phyloP scores from a whole-genome alignment of 2,329 filamentous ascomycete species.

The Epichloe bromicola region DNA sequence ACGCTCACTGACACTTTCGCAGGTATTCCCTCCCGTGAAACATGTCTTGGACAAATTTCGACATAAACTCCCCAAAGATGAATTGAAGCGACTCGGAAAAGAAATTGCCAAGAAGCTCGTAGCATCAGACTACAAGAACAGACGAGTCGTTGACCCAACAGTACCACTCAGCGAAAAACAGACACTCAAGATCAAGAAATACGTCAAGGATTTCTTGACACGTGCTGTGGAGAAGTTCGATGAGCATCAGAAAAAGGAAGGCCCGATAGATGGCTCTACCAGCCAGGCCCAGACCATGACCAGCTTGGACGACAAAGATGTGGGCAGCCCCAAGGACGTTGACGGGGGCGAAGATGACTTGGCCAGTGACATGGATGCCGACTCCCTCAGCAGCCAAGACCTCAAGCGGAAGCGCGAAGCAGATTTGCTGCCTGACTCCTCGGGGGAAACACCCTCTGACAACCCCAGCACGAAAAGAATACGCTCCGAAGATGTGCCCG shows the following conservation, averaged over 20 bases:
- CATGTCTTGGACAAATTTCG: conserved; percentile 78
- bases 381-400: conserved; percentile 34
- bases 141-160: conserved; percentile 71
- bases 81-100: conserved; percentile 49
- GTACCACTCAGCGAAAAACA: conserved; percentile 59
- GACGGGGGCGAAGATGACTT: conserved; percentile 12
- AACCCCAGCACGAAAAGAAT: conserved; percentile 41
- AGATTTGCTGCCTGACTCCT: conserved; percentile 22
- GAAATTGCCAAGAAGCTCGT: conserved; percentile 79
- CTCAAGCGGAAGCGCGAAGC: conserved; percentile 53
- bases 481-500: conserved; percentile 32
- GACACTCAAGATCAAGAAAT: conserved; percentile 68
- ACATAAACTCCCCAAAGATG: conserved; percentile 73
- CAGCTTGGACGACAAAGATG: background rate
- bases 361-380: conserved; percentile 24
- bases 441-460: conserved; percentile 37
- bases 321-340: background rate
- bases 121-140: conserved; percentile 80
- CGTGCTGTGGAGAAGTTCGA: conserved; percentile 68
- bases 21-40: conserved; percentile 79
- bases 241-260: conserved; percentile 49
- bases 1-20: background rate
- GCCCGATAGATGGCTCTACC: background rate
- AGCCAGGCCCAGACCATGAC: conserved; percentile 1
- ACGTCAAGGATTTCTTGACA: conserved; percentile 75